Conservation (phyloP, 768 basidiomycete genomes). For the Tricholomella constricta region DNA sequence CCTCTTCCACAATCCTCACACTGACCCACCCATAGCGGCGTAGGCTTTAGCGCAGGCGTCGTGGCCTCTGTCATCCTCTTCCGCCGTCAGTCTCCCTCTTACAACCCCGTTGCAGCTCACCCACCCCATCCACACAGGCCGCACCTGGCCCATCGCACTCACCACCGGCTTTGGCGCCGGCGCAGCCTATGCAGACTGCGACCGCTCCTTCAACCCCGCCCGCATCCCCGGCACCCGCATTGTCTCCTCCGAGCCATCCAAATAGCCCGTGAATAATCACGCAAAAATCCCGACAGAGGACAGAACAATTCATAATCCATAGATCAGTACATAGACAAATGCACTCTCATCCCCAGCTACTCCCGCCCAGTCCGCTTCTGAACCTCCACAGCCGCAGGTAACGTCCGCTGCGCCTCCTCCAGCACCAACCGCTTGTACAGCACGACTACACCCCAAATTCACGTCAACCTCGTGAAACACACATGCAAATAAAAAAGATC, state of each 20-base stretch:
- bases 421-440: slow-evolving; percentile 65
- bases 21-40: slow-evolving; percentile 52
- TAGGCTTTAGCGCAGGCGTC: slow-evolving; percentile 88
- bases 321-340: neutral
- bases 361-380: too few relatives aligned
- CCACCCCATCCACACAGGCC: slow-evolving; percentile 51
- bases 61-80: slow-evolving; percentile 89
- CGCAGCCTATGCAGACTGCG: slow-evolving; percentile 88
- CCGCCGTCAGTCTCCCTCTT: slow-evolving; percentile 54
- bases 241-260: slow-evolving; percentile 38
- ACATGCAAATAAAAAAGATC: slow-evolving; percentile 6
- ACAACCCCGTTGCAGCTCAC: neutral
- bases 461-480: neutral
- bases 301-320: neutral
- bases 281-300: neutral
- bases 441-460: too few relatives aligned
- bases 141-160: slow-evolving; percentile 89
- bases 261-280: too few relatives aligned
- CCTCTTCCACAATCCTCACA: neutral
- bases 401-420: slow-evolving; percentile 37
- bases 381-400: slow-evolving; percentile 20
- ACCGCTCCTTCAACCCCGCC: slow-evolving; percentile 90
- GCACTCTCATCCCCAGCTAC: too few relatives aligned
- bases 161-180: slow-evolving; percentile 87
- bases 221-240: slow-evolving; percentile 84